Conservation (phyloP, 352 stramenopile species). For the Phytophthora cactorum region DNA sequence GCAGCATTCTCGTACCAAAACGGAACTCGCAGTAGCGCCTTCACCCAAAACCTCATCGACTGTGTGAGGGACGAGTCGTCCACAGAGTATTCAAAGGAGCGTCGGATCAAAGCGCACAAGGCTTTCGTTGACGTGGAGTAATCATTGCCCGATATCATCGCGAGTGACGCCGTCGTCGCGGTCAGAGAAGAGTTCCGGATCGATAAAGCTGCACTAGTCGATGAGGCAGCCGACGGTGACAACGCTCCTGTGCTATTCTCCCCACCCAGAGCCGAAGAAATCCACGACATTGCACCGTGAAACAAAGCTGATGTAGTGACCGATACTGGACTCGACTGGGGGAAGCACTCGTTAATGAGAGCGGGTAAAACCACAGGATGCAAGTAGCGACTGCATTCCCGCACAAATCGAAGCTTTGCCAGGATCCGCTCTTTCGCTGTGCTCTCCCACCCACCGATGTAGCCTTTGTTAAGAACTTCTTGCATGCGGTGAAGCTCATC, state of each 20-base stretch:
- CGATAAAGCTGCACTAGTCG: conserved; percentile 48
- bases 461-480: conserved; percentile 81
- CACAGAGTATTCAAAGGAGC: conserved; percentile 67
- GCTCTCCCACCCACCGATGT: conserved; percentile 80
- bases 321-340: conserved; percentile 48
- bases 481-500: conserved; percentile 77
- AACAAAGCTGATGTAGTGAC: conserved; percentile 64
- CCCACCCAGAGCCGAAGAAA: conserved; percentile 57
- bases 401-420: conserved; percentile 74
- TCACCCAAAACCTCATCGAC: conserved; percentile 66
- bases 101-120: conserved; percentile 60
- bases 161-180: conserved; percentile 52
- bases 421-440: conserved; percentile 73
- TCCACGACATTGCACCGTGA: conserved; percentile 65
- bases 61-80: conserved; percentile 43
- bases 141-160: conserved; percentile 47
- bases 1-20: conserved; percentile 82
- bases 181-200: conserved; percentile 63
- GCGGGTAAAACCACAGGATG: conserved; percentile 69
- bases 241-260: conserved; percentile 38
- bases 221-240: conserved; percentile 43
- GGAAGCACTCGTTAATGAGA: conserved; percentile 68
- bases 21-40: conserved; percentile 68
- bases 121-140: conserved; percentile 62
- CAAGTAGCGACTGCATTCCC: conserved; percentile 73